Base-by-base conservation (phyloP, 495 filamentous ascomycete species). In the Baudoinia panamericana region DNA sequence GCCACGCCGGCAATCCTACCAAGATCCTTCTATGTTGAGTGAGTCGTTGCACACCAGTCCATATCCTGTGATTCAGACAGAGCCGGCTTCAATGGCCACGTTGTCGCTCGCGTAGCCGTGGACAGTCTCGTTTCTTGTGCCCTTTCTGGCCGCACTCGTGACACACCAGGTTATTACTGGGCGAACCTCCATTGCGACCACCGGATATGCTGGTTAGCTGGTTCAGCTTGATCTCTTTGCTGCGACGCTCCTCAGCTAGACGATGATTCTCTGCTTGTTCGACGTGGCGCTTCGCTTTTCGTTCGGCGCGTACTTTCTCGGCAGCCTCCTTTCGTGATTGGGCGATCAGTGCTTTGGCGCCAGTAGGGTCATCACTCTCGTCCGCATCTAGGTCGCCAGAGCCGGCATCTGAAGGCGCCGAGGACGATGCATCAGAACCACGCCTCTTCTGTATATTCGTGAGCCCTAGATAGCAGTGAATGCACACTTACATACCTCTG, bases 191-290 rank as follows among this genome's bases (percentile, higher is more conserved):
- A 11, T 12, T 10, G 22, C 18, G 9, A 17, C 26, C 26, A n/a
- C 30, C 5, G 23, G 72, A 73, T 26, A 78, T 63, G 11, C 68
- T 63, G 53, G 13, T 56, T 56, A 41, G 42, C 12, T 16, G 25
- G 41, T 75, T 72, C 39, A 79, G 53, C 34, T 73, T 75, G 30
- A 77, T 56, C 33, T 76, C 70, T 53, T 74, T 72, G 48, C 67
- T 70, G 53, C 67, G 65, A 4, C 71, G 58, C 44, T 66, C 62
- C 22, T 66, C 65, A 11, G 69, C 69, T 22, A 73, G 36, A 29
- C 19, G 46, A 33, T 22, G 48, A 39, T 32, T 42, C 29, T 58
- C 55, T 5, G 47, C 48, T 42, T 57, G 57, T 11, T 52, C 37
- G 13, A 50, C 38, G 32, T 44, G 48, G 48, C 48, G 56, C 50